phyloP scores from a whole-genome alignment of 306 rosid species.

The Senna siamea region DNA sequence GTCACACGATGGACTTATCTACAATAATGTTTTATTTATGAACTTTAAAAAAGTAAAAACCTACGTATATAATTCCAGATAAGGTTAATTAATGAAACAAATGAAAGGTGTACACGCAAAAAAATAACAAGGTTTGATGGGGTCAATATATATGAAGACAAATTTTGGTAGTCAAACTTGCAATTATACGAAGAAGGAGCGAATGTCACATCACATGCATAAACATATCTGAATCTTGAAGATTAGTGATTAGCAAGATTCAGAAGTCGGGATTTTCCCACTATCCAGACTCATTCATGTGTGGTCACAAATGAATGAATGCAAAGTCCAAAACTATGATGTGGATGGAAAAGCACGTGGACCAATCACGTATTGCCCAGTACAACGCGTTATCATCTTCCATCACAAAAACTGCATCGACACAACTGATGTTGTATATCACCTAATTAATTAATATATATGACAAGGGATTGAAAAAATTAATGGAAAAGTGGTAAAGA shows the following conservation, averaged over 20 bases:
- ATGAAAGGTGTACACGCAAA: slow-evolving; percentile 3
- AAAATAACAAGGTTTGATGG: not conserved
- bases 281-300: not conserved
- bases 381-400: slow-evolving; percentile 45
- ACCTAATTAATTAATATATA: slow-evolving; percentile 25
- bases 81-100: too few species aligned
- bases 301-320: slow-evolving; percentile 34
- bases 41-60: too few species aligned
- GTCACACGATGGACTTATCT: too few species aligned
- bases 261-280: slow-evolving; percentile 4
- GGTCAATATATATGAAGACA: too few species aligned
- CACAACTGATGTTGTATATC: not conserved
- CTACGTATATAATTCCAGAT: not conserved
- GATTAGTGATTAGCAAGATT: not conserved
- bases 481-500: not conserved
- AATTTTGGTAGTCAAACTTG: slow-evolving; percentile 3
- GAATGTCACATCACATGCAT: slow-evolving; percentile 23
- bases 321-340: slow-evolving; percentile 10
- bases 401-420: slow-evolving; percentile 27
- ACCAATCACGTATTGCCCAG: slow-evolving; percentile 44
- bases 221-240: not conserved
- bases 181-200: not conserved
- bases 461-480: slow-evolving; percentile 7
- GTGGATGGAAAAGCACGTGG: slow-evolving; percentile 38
- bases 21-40: too few species aligned